These are phyloP conservation scores for Lichtheimia hyalospora DNA, from an alignment of 371 early-diverging fungal genomes.

Conservation along the genomic window DNA sequence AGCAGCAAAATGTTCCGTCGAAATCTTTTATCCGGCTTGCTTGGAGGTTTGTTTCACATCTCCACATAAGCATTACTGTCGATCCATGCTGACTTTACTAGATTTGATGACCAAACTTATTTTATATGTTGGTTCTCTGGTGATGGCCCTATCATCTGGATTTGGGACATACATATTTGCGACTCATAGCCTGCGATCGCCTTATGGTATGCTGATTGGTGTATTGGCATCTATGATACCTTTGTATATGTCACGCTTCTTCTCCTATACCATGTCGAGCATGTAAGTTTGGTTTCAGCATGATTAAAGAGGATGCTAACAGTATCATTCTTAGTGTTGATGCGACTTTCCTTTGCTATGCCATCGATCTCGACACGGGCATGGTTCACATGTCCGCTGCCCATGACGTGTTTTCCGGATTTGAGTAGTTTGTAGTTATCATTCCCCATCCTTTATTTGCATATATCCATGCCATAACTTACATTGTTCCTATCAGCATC, in stretches of 20 bases:
- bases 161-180: conserved; percentile 68
- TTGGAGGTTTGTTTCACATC: conserved; percentile 45
- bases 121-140: conserved; percentile 51
- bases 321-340: conserved; percentile 56
- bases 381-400: conserved; percentile 57
- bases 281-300: conserved; percentile 57
- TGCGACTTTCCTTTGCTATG: conserved; percentile 78
- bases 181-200: conserved; percentile 58
- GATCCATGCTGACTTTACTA: conserved; percentile 14
- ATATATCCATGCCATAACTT: not conserved
- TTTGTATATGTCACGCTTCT: conserved; percentile 67
- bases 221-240: conserved; percentile 64
- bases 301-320: not conserved
- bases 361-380: conserved; percentile 77
- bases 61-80: conserved; percentile 1
- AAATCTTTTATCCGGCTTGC: conserved; percentile 67
- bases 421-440: conserved; percentile 14
- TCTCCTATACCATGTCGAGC: conserved; percentile 71
- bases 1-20: conserved; percentile 75
- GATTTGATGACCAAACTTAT: conserved; percentile 57
- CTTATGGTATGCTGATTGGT: conserved; percentile 73
- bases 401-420: conserved; percentile 46
- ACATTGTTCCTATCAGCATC: conserved; percentile 1
- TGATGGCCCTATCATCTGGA: conserved; percentile 60
- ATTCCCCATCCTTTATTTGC: not conserved